Conservation (phyloP, 441 rosid species). For the Capsella rubella region DNA sequence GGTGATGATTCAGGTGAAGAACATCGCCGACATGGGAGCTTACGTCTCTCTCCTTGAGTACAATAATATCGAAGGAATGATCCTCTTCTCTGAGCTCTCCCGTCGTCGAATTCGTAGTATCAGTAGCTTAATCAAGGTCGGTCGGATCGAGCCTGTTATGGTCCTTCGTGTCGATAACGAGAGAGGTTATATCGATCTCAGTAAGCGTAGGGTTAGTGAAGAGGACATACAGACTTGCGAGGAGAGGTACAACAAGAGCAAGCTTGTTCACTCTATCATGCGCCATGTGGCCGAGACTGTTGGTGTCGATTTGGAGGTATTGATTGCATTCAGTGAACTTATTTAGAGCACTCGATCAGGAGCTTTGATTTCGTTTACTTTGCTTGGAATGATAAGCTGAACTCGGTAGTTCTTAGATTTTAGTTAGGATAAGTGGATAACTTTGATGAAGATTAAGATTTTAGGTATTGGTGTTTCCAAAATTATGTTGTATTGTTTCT, state of each 20-base stretch:
- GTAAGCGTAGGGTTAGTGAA: constrained; percentile 91
- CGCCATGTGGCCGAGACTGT: constrained; percentile 94
- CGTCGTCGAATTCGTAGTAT: constrained; percentile 98
- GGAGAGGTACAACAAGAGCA: constrained; percentile 97
- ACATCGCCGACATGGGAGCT: constrained; percentile 97
- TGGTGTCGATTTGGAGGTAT: constrained; percentile 84
- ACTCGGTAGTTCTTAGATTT: not conserved
- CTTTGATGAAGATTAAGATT: not conserved
- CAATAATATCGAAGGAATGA: constrained; percentile 98
- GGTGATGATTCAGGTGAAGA: constrained; percentile 96
- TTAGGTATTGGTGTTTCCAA: too few species aligned
- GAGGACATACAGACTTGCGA: constrained; percentile 94
- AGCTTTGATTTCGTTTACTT: not conserved
- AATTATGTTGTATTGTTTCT: too few species aligned
- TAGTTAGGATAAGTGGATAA: not conserved
- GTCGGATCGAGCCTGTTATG: constrained; percentile 96
- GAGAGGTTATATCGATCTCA: constrained; percentile 90
- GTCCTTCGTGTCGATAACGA: constrained; percentile 93
- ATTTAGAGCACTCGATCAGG: not conserved
- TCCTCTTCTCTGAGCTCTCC: constrained; percentile 93
- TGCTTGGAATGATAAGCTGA: not conserved
- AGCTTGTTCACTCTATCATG: constrained; percentile 98
- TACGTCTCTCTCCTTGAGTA: constrained; percentile 91
- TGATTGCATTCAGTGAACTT: not conserved
- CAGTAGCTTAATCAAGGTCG: constrained; percentile 92